Evolutionary conservation across 805 yeast species (phyloP).

Genomic region (Monosporozyma solicola): DNA sequence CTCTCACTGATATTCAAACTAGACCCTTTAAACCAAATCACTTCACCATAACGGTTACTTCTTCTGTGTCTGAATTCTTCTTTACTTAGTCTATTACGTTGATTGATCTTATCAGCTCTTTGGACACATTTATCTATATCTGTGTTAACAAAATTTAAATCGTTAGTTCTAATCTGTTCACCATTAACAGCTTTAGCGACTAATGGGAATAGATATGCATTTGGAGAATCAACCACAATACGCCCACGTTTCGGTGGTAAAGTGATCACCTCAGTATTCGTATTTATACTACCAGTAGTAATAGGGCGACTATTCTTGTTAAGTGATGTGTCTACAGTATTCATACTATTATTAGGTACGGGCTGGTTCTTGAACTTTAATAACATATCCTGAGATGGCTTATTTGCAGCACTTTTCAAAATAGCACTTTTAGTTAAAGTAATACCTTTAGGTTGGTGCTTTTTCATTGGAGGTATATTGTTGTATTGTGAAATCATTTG

Average conservation of each 20-base stretch:
- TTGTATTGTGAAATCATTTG: not conserved
- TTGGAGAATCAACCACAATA: slow-evolving; percentile 22
- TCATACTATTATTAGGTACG: not conserved
- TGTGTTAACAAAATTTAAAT: slow-evolving; percentile 4
- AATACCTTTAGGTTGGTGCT: not conserved
- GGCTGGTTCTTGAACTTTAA: not conserved
- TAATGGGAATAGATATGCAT: slow-evolving; percentile 21
- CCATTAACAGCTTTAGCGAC: slow-evolving; percentile 5
- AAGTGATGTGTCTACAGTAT: not conserved
- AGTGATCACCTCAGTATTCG: not conserved
- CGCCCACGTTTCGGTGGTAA: slow-evolving; percentile 7
- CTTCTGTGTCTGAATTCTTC: slow-evolving; percentile 17
- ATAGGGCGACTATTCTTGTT: not conserved
- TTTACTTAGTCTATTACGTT: slow-evolving; percentile 17
- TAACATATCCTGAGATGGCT: not conserved
- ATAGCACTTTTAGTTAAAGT: not conserved
- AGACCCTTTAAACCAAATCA: slow-evolving; percentile 64
- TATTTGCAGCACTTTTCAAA: not conserved
- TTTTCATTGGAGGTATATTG: not conserved
- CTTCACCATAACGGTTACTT: slow-evolving; percentile 29
- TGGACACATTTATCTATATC: slow-evolving; percentile 26
- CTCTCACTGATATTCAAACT: slow-evolving; percentile 42
- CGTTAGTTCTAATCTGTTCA: not conserved
- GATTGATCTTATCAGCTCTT: slow-evolving; percentile 26
- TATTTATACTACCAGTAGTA: not conserved